Evolutionary conservation across 139 green algal genomes (phyloP).

Genomic region (Parachlorella kessleri): DNA sequence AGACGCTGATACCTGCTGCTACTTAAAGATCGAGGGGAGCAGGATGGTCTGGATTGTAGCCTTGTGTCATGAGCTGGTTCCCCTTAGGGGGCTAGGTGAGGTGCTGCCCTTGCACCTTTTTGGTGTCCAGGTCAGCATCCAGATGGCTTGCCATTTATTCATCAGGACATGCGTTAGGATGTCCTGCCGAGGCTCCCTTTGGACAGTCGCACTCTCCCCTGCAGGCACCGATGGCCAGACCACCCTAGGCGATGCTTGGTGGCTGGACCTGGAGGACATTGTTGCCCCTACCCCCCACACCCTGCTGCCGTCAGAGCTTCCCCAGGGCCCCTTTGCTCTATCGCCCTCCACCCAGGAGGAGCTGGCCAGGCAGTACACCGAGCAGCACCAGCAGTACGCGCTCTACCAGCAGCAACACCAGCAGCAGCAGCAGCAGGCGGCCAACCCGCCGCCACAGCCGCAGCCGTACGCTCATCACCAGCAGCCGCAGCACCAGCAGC

Average conservation of each 20-base stretch:
- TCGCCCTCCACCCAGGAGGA: background rate
- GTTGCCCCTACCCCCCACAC: background rate
- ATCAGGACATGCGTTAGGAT: no score
- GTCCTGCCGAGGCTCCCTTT: no score
- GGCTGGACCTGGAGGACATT: slow-evolving; percentile 38
- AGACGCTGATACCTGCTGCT: background rate
- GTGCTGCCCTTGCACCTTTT: background rate
- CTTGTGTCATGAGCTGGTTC: background rate
- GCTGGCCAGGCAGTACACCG: background rate
- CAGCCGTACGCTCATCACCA: background rate
- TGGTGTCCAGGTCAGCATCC: background rate
- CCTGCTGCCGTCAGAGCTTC: background rate
- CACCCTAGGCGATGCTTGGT: slow-evolving; percentile 40
- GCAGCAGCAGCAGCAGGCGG: background rate
- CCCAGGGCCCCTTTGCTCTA: background rate
- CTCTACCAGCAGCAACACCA: background rate
- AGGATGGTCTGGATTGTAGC: background rate
- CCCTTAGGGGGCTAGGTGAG: background rate
- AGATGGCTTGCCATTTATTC: no score
- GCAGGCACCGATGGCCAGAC: slow-evolving; percentile 35
- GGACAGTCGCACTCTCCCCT: no score
- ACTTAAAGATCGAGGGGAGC: background rate
- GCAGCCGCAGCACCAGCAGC: background rate
- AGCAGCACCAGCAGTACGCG: background rate
- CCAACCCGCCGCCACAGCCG: background rate